Percentiles rank a stretch among this genome's conserved stretches.
phyloP scores from a whole-genome alignment of 2,329 filamentous ascomycete genomes.

The Daldinia eschscholtzii region DNA sequence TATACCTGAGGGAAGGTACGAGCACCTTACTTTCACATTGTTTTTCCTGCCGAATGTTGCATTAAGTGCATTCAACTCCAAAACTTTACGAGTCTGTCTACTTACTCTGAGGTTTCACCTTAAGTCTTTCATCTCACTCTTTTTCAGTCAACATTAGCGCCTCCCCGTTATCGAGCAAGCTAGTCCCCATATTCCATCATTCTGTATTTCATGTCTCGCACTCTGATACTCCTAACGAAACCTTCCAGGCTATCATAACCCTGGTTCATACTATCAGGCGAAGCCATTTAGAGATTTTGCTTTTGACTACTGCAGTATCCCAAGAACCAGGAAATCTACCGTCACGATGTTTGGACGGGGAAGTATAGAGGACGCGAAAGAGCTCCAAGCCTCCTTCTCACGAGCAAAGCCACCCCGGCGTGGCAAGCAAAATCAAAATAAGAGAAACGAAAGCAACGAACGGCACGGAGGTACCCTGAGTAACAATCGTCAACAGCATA shows the following conservation, averaged over 20 bases:
- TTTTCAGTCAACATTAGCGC: not conserved
- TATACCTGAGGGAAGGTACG: not conserved
- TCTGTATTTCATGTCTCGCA: not conserved
- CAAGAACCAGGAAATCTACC: not conserved
- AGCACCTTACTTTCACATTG: not conserved
- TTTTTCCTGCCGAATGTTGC: not conserved
- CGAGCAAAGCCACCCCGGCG: slow-evolving; percentile 5
- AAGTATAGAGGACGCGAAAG: slow-evolving; percentile 32
- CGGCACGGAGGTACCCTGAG: not conserved
- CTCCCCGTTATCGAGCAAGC: not conserved
- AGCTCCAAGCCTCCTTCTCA: slow-evolving; percentile 23
- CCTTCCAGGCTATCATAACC: not conserved
- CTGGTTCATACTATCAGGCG: not conserved
- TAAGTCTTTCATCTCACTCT: not conserved
- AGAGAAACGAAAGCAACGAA: not conserved
- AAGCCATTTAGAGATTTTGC: not conserved
- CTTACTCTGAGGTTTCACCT: not conserved
- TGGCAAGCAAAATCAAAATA: not conserved
- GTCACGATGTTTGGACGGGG: slow-evolving; percentile 31
- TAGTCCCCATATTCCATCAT: not conserved
- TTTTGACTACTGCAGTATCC: not conserved
- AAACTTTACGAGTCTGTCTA: not conserved
- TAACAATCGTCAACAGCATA: not conserved
- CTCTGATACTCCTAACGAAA: not conserved
- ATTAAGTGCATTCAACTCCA: not conserved